Conservation (phyloP, 176 grass and related monocot species). For the Bothriochloa decipiens region DNA sequence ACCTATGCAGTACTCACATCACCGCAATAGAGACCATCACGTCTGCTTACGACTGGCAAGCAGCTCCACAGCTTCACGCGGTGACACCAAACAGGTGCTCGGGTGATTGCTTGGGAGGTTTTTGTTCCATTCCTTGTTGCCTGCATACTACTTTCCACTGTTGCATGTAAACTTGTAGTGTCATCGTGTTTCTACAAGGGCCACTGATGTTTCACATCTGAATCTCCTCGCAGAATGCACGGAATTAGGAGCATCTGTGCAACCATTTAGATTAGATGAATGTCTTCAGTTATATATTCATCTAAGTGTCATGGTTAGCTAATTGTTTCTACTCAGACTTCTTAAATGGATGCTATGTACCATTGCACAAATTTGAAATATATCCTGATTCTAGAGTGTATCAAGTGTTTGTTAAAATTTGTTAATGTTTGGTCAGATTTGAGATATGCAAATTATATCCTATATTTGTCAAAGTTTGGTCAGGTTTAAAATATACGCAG, state of each 20-base stretch:
- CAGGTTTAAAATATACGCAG: background rate
- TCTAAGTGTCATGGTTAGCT: background rate
- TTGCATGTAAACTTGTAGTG: background rate
- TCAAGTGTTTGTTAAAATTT: background rate
- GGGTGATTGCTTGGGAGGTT: background rate
- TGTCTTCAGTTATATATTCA: background rate
- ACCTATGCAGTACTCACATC: background rate
- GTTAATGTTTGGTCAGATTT: background rate
- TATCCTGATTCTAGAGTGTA: too few species aligned
- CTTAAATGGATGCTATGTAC: background rate
- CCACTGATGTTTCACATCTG: background rate
- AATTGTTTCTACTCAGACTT: background rate
- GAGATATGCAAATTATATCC: background rate
- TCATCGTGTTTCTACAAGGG: background rate
- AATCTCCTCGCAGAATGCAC: background rate
- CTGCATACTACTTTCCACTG: background rate
- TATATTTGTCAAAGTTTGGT: background rate
- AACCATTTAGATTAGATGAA: background rate
- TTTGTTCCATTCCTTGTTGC: background rate
- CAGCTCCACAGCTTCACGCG: background rate
- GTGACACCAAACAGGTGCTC: background rate
- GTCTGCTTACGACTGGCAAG: background rate
- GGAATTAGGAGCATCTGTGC: background rate
- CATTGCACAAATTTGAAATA: background rate
- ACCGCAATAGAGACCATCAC: background rate